These are phyloP conservation scores for Exobasidium rhododendri DNA, from an alignment of 1,284 basidiomycete species.

Conservation along the genomic window DNA sequence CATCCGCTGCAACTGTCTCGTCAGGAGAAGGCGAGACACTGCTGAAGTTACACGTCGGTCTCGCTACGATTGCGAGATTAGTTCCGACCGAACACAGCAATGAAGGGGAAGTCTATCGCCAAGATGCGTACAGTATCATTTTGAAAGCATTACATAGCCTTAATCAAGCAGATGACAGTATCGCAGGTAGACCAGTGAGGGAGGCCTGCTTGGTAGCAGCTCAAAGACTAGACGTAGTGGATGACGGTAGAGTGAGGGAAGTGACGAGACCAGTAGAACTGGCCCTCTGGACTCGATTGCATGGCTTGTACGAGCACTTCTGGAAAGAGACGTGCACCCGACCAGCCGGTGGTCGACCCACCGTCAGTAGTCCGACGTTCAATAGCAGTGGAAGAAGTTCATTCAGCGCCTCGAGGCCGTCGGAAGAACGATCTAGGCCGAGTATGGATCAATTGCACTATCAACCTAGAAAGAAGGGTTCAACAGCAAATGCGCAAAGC, in stretches of 20 bases:
- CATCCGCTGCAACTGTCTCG: constrained; percentile 8
- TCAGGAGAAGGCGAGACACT: constrained; percentile 42
- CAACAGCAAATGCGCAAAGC: background rate
- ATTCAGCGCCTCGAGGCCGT: background rate
- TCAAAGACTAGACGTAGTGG: background rate
- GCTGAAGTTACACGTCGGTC: constrained; percentile 43
- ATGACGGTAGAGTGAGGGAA: constrained; percentile 11
- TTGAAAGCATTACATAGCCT: constrained; percentile 32
- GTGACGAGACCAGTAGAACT: constrained; percentile 12
- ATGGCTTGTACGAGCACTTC: constrained; percentile 13
- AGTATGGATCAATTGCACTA: background rate
- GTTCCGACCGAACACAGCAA: constrained; percentile 20
- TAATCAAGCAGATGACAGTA: constrained; percentile 5
- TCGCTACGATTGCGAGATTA: constrained; percentile 36
- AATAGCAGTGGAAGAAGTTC: background rate
- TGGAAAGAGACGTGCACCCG: constrained; percentile 15
- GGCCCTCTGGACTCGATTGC: constrained; percentile 10
- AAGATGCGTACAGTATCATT: constrained; percentile 37
- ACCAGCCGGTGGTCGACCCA: background rate
- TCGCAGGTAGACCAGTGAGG: background rate
- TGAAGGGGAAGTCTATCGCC: constrained; percentile 35
- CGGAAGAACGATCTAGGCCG: background rate
- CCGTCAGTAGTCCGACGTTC: background rate
- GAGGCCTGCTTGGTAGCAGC: background rate
- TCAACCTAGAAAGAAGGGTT: background rate